Conservation (phyloP, 2,329 filamentous ascomycete species). For the Beauveria sp. region DNA sequence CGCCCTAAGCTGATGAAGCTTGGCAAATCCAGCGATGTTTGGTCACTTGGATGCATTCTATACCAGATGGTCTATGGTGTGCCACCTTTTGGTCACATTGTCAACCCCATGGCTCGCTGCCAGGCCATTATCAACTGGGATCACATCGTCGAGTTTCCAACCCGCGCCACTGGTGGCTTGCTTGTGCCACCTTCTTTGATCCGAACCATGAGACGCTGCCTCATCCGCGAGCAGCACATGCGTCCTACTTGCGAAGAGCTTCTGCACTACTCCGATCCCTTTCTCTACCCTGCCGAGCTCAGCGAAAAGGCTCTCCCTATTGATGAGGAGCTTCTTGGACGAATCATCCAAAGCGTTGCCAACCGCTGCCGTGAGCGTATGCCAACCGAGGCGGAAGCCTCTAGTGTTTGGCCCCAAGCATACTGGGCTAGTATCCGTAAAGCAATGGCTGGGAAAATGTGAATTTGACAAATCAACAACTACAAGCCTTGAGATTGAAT, state of each 20-base stretch:
- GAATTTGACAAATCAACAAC: conserved; percentile 4
- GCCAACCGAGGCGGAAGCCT: conserved; percentile 50
- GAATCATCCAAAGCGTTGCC: conserved; percentile 57
- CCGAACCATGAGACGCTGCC: conserved; percentile 54
- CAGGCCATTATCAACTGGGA: conserved; percentile 78
- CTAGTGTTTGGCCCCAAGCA: conserved; percentile 50
- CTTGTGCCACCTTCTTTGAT: conserved; percentile 52
- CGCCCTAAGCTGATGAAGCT: conserved; percentile 80
- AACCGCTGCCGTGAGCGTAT: conserved; percentile 49
- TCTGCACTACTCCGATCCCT: conserved; percentile 50
- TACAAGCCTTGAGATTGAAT: neutral
- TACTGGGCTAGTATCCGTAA: conserved; percentile 55
- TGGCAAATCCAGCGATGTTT: conserved; percentile 91
- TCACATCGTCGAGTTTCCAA: conserved; percentile 64
- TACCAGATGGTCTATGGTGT: conserved; percentile 98
- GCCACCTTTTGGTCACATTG: conserved; percentile 89
- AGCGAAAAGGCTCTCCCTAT: conserved; percentile 49
- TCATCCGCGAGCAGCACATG: conserved; percentile 54
- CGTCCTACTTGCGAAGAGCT: conserved; percentile 58
- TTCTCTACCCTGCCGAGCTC: conserved; percentile 54
- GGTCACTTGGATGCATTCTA: conserved; percentile 91
- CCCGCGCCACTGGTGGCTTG: conserved; percentile 58
- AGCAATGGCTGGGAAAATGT: conserved; percentile 31
- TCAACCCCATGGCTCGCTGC: conserved; percentile 78
- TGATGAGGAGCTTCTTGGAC: conserved; percentile 52